Evolutionary conservation across 2,329 filamentous ascomycete species (phyloP), one percentile per base, ranked within the genome.

Genomic region (Grosmannia penicillata): DNA sequence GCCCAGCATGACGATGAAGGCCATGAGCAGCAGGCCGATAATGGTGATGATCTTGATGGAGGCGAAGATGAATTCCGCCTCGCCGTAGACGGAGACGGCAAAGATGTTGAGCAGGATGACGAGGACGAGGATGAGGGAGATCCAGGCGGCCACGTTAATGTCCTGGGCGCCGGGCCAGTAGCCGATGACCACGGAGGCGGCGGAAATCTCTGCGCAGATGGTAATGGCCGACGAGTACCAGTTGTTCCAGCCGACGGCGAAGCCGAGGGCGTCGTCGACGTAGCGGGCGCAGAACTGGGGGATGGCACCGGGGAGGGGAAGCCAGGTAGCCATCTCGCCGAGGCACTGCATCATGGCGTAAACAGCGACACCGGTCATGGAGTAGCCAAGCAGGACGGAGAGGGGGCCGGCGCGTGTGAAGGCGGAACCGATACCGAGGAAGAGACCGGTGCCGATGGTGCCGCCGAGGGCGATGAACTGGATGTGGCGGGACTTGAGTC

Each of bases 321-420:
- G 64, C 60, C 72, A 77, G 24, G 74, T 66, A 18, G 72, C 70
- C 59, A 78, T 70, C 54, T 74, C 70, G 17, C 64, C 65, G 39
- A 77, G 66, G 49, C 40, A 44, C 42, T 48, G 44, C 45, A 63
- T 56, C 38, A 56, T 53, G 46, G 56, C 58, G 40, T 68, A 55
- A 49, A 68, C 46, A 31, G 64, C 57, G 33, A 61, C 55, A 36
- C 69, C 56, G 41, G 68, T 59, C 11, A 56, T 47, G 47, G 59
- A 59, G 46, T 61, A 59, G 43, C 61, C 53, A 32, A 70, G 51
- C 11, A 62, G 54, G 27, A 61, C 51, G 13, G 51, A 61, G 11
- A 57, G 54, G 22, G 63, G 61, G n/a, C 63, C 65, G 48, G 62
- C 62, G 23, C 45, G 55, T 23, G 50, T 49, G 8, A 68, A 56